Evolutionary conservation across 2,329 filamentous ascomycete species (phyloP).

Genomic region (Alternaria burnsii): DNA sequence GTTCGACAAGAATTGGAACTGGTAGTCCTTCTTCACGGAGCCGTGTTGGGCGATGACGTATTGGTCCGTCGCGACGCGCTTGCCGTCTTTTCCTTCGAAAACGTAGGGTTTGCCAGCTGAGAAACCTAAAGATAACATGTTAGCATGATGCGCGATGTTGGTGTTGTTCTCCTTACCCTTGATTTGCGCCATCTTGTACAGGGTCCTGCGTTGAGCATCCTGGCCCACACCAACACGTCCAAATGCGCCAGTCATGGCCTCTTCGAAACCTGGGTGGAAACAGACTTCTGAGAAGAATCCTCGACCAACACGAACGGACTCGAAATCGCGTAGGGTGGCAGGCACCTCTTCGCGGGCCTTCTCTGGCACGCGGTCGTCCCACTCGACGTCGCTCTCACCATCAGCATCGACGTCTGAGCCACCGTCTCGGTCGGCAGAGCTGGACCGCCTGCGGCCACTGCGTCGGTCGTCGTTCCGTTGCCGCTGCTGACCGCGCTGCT

Average conservation of each 20-base stretch:
- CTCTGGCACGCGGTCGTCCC: conserved; percentile 66
- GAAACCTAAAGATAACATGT: conserved; percentile 66
- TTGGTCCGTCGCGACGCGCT: conserved; percentile 82
- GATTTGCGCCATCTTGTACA: conserved; percentile 89
- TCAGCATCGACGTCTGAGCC: conserved; percentile 69
- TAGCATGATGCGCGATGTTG: conserved; percentile 24
- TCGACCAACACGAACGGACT: conserved; percentile 83
- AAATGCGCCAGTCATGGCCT: conserved; percentile 83
- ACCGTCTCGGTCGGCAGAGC: conserved; percentile 50
- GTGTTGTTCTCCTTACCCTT: conserved; percentile 67
- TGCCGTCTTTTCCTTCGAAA: conserved; percentile 76
- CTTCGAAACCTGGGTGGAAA: conserved; percentile 90
- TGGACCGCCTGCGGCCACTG: conserved; percentile 56
- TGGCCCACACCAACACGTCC: conserved; percentile 84
- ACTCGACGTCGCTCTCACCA: conserved; percentile 80
- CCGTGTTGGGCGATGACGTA: conserved; percentile 85
- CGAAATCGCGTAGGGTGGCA: conserved; percentile 80
- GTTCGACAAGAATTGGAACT: conserved; percentile 91
- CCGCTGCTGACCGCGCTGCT: conserved; percentile 67
- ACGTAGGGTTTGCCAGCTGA: conserved; percentile 82
- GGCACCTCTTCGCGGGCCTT: conserved; percentile 70
- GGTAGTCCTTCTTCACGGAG: conserved; percentile 82
- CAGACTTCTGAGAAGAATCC: conserved; percentile 89
- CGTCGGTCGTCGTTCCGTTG: conserved; percentile 59
- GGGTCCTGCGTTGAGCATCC: conserved; percentile 75